Conservation (phyloP, 106 monocot species). For the Narthecium ossifragum region DNA sequence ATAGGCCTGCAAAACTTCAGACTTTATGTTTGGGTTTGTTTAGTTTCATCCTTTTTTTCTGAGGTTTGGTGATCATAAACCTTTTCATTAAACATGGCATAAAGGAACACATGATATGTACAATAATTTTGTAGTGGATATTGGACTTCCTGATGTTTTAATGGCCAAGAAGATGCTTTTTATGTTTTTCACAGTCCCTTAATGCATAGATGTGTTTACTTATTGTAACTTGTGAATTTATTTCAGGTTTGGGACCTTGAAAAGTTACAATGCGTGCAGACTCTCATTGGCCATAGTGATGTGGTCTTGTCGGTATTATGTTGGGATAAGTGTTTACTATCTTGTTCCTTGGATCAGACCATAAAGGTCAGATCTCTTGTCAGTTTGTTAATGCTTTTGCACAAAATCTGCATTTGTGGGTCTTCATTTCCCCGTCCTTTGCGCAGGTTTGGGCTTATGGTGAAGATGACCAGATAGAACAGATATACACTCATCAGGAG, state of each 20-base stretch:
- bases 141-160: too few species aligned
- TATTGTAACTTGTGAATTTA: not conserved
- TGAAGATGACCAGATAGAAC: not conserved
- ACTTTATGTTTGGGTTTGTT: too few species aligned
- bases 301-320: conserved; percentile 2
- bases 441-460: not conserved
- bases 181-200: not conserved
- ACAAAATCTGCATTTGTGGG: not conserved
- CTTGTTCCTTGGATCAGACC: conserved; percentile 5
- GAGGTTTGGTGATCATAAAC: too few species aligned
- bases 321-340: not conserved
- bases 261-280: not conserved
- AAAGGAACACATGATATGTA: too few species aligned
- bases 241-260: conserved; percentile 9
- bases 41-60: too few species aligned
- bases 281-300: not conserved
- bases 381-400: not conserved
- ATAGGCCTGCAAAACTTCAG: too few species aligned
- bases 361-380: not conserved
- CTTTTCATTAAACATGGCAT: too few species aligned
- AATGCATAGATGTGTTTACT: not conserved
- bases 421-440: not conserved
- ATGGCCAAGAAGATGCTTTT: not conserved
- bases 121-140: too few species aligned
- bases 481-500: not conserved